phyloP scores from a whole-genome alignment of 345 rosid species.

The Rhodamnia rubescens region DNA sequence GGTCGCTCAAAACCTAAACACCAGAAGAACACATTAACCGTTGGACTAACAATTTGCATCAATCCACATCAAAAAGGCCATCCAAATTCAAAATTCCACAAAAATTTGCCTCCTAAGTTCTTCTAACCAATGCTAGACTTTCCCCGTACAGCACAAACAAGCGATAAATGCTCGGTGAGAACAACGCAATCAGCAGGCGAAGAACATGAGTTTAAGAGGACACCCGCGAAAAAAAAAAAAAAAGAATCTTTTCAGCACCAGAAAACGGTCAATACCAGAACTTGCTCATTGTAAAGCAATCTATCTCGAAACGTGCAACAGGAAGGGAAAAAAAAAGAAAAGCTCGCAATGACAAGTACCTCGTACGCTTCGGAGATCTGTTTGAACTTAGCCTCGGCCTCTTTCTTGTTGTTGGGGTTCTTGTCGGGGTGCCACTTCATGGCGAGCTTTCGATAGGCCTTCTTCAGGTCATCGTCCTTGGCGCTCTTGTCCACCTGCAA shows the following conservation, averaged over 20 bases:
- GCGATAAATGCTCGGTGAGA: background rate
- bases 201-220: background rate
- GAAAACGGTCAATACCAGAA: background rate
- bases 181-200: background rate
- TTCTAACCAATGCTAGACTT: background rate
- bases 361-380: constrained; percentile 86
- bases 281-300: background rate
- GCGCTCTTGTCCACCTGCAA: constrained; percentile 59
- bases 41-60: background rate
- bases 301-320: background rate
- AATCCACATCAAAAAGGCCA: background rate
- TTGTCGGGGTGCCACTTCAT: constrained; percentile 96
- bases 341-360: constrained; percentile 5
- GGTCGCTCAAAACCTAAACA: constrained; percentile 66
- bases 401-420: constrained; percentile 71
- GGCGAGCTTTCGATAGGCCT: constrained; percentile 80
- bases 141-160: background rate
- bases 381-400: constrained; percentile 83
- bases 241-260: background rate
- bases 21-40: background rate
- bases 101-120: background rate
- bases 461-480: constrained; percentile 68
- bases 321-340: background rate
- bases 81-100: background rate
- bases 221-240: background rate